phyloP scores from a whole-genome alignment of 2,329 filamentous ascomycete genomes.

The Colletotrichum acutatum region DNA sequence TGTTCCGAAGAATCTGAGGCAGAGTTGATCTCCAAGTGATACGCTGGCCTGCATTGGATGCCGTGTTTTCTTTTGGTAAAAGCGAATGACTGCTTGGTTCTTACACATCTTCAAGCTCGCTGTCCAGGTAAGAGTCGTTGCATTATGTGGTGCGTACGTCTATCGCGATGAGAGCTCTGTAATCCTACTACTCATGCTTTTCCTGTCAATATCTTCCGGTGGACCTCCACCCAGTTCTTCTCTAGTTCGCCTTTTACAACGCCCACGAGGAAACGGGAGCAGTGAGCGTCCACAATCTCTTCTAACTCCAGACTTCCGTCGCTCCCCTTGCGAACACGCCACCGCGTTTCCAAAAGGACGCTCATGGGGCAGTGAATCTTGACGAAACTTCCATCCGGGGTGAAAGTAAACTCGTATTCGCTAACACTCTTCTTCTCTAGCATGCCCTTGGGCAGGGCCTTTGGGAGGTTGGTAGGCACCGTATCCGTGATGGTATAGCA shows the following conservation, averaged over 20 bases:
- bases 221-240: slow-evolving; percentile 60
- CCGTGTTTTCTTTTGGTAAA: no score
- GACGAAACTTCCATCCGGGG: slow-evolving; percentile 61
- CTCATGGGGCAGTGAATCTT: slow-evolving; percentile 61
- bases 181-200: not conserved
- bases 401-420: slow-evolving; percentile 63
- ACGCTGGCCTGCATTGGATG: no score
- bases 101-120: not conserved
- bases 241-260: slow-evolving; percentile 63
- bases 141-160: not conserved
- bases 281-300: slow-evolving; percentile 60
- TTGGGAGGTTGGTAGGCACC: slow-evolving; percentile 51
- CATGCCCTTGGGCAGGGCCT: slow-evolving; percentile 59
- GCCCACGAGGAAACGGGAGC: slow-evolving; percentile 59
- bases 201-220: slow-evolving; percentile 54
- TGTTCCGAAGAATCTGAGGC: no score
- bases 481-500: slow-evolving; percentile 61
- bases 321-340: slow-evolving; percentile 49
- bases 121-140: not conserved
- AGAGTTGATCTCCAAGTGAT: no score
- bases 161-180: not conserved
- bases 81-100: no score
- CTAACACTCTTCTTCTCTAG: slow-evolving; percentile 66
- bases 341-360: slow-evolving; percentile 64
- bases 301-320: slow-evolving; percentile 54